Base-by-base conservation (phyloP, 78 protist species). In the Polysphondylium violaceum region DNA sequence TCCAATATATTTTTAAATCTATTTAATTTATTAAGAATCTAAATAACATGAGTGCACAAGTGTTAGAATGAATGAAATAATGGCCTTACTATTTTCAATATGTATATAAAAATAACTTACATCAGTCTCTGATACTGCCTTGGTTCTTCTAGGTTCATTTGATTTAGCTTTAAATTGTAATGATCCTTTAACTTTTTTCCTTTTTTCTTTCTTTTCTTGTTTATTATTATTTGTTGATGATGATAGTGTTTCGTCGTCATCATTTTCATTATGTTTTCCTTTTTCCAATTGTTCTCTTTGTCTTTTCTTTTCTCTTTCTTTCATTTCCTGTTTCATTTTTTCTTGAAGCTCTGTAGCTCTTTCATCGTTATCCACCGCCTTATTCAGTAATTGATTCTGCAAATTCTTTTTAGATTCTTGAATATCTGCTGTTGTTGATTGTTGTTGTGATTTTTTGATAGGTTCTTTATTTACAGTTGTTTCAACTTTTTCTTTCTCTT, bases 161-260 rank as follows among this genome's bases (percentile, higher is more conserved):
- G 23, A 29, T 38, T 27, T 43, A 14, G 60, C 25, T 76, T 76
- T 61, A 61, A 65, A 61, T 44, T 29, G 36, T 29, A 64, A 51
- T 16, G 86, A 76, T 17, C 72, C 86, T 11, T 38, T 38, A 16
- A 64, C 25, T 55, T 76, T 75, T 44, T 76, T 64, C 67, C 33
- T 76, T 76, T 76, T 76, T 27, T 64, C 76, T 29, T 47, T 71
- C 29, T 2, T 64, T 64, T 27, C 44, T 29, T 60, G 41, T 60
- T 31, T 59, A 38, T 23, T 31, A 21, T 12, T 59, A 19, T 61
- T 33, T 64, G 50, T 64, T 29, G 72, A 36, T 64, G 72, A 21
- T 12, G 40, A 31, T 31, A 14, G 25, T 74, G 38, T 21, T 74
- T 74, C 40, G 3, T 69, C 23, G 16, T 51, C 55, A 27, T 68